Percentiles rank a stretch among this genome's conserved stretches.
Conservation (phyloP, 1,284 basidiomycete genomes). For the Schizopora paradoxa region DNA sequence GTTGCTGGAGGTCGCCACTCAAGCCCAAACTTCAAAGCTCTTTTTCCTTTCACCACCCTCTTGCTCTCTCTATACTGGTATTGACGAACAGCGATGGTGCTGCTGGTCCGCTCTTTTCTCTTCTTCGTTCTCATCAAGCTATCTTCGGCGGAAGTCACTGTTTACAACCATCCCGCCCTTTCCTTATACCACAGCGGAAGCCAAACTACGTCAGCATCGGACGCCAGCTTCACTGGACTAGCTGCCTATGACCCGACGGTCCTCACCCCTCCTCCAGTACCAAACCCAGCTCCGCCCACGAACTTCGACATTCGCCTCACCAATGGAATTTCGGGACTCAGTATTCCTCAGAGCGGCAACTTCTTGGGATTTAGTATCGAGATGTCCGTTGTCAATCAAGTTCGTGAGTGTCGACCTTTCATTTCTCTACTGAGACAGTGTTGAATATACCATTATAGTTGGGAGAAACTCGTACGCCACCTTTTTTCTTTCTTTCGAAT, state of each 20-base stretch:
- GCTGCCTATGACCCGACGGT: neutral
- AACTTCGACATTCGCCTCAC: conserved; percentile 19
- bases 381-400: conserved; percentile 61
- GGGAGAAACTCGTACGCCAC: conserved; percentile 44
- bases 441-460: conserved; percentile 32
- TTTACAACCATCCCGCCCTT: no score
- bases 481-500: neutral
- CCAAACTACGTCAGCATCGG: neutral
- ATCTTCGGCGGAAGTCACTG: no score
- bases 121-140: no score
- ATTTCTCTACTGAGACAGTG: neutral
- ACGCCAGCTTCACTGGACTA: neutral
- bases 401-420: conserved; percentile 40
- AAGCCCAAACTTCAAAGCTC: no score
- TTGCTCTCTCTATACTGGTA: no score
- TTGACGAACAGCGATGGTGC: no score
- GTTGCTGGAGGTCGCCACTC: no score
- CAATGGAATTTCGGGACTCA: conserved; percentile 37
- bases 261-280: neutral
- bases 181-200: no score
- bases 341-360: conserved; percentile 51
- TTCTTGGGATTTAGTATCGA: conserved; percentile 72
- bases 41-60: no score
- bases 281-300: neutral
- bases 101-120: no score